These are phyloP conservation scores for Microdochium trichocladiopsis DNA, from an alignment of 2,329 filamentous ascomycete species.

Conservation along the genomic window DNA sequence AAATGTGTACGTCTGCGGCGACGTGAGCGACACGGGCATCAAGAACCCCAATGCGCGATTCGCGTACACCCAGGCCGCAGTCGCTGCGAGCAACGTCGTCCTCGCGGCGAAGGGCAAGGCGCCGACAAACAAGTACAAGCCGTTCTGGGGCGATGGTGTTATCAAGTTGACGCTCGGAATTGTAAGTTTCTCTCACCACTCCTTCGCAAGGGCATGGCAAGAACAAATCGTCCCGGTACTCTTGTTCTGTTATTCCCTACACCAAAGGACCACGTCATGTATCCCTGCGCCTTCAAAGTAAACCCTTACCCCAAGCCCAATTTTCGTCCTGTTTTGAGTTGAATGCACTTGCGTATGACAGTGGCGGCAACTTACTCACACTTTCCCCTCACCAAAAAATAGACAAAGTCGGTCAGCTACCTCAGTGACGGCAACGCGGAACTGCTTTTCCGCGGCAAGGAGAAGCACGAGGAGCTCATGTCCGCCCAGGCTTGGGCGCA, in stretches of 20 bases:
- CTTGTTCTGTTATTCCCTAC: not conserved
- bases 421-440: slow-evolving; percentile 35
- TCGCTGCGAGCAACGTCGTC: slow-evolving; percentile 49
- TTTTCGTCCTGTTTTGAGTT: too few species aligned
- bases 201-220: not conserved
- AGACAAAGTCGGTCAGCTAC: slow-evolving; percentile 38
- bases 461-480: slow-evolving; percentile 37
- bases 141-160: slow-evolving; percentile 36
- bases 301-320: too few species aligned
- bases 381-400: not conserved
- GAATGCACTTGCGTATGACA: too few species aligned
- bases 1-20: slow-evolving; percentile 56
- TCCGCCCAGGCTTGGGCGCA: slow-evolving; percentile 31
- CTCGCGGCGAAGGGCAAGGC: slow-evolving; percentile 31
- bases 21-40: slow-evolving; percentile 47
- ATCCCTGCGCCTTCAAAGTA: too few species aligned
- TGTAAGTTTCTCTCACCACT: slow-evolving; percentile 23
- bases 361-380: not conserved
- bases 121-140: slow-evolving; percentile 30
- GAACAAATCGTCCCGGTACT: too few species aligned
- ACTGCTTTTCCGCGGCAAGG: slow-evolving; percentile 30
- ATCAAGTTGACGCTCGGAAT: slow-evolving; percentile 49
- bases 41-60: slow-evolving; percentile 48
- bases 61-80: slow-evolving; percentile 42
- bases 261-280: not conserved